These are phyloP conservation scores for Lactifluus volemus DNA, from an alignment of 768 basidiomycete genomes.

Conservation along the genomic window DNA sequence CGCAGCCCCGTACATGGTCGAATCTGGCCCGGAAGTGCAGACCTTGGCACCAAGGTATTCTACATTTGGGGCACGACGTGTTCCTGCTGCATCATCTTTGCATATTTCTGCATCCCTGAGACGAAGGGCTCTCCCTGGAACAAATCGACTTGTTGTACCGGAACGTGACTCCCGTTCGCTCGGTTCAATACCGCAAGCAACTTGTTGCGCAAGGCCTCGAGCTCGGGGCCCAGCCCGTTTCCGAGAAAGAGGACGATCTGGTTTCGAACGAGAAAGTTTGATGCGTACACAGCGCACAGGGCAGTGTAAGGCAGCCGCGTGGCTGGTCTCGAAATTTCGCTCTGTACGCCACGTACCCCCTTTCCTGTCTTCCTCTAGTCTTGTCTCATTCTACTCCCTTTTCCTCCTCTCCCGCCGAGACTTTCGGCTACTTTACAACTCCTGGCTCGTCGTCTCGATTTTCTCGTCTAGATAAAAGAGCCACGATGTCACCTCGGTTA, in stretches of 20 bases:
- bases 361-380: too few species aligned
- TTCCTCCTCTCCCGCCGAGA: too few species aligned
- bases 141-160: constrained; percentile 76
- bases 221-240: background rate
- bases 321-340: too few species aligned
- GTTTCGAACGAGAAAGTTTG: constrained; percentile 5
- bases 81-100: constrained; percentile 60
- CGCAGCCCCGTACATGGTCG: constrained; percentile 43
- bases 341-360: too few species aligned
- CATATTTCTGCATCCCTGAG: constrained; percentile 77
- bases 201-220: constrained; percentile 15
- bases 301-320: too few species aligned
- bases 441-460: too few species aligned
- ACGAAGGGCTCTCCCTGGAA: constrained; percentile 81
- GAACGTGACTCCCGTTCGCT: constrained; percentile 49
- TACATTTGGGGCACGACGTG: constrained; percentile 77
- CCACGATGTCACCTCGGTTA: too few species aligned
- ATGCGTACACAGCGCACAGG: background rate
- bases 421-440: too few species aligned
- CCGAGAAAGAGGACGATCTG: background rate
- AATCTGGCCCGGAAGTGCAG: constrained; percentile 38
- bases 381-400: too few species aligned
- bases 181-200: constrained; percentile 28
- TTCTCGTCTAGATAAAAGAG: too few species aligned
- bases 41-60: constrained; percentile 69